A percentile compares a stretch with the other conserved stretches of the same genome.
phyloP scores from a whole-genome alignment of 2,329 filamentous ascomycete genomes.

The Monilinia aucupariae region DNA sequence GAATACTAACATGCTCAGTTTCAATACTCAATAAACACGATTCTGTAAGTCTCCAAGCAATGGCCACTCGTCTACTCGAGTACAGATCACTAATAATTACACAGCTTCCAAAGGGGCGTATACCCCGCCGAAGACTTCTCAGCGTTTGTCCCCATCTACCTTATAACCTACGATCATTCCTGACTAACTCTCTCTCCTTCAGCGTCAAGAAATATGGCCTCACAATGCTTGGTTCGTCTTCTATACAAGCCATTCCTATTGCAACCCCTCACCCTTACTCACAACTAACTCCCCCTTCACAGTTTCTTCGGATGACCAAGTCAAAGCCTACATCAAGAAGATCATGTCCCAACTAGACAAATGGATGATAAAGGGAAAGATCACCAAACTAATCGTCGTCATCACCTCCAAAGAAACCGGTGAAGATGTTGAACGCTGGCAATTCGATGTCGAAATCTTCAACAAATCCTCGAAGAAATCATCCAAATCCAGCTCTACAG shows the following conservation, averaged over 20 bases:
- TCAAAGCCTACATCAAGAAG: conserved; percentile 98
- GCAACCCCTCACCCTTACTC: too few species aligned
- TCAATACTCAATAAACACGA: conserved; percentile 97
- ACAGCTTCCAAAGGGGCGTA: conserved; percentile 75
- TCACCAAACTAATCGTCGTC: conserved; percentile 93
- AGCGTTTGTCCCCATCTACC: conserved; percentile 52
- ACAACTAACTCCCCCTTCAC: not conserved
- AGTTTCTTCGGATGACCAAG: conserved; percentile 95
- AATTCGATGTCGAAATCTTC: conserved; percentile 69
- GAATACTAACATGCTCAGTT: conserved; percentile 50
- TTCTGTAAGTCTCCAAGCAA: conserved; percentile 56
- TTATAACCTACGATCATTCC: not conserved
- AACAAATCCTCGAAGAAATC: conserved; percentile 43
- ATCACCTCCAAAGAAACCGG: conserved; percentile 97
- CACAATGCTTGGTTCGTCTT: conserved; percentile 45
- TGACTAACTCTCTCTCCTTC: conserved; percentile 15
- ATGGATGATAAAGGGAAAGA: conserved; percentile 97
- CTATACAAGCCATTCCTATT: not conserved
- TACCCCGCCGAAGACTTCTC: conserved; percentile 96
- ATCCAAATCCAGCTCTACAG: conserved; percentile 22
- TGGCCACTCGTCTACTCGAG: not conserved
- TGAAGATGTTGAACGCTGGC: conserved; percentile 94
- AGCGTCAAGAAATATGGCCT: conserved; percentile 98
- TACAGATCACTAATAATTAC: conserved; percentile 5
- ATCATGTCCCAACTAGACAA: conserved; percentile 97